Percentiles rank a stretch among this genome's conserved stretches.
phyloP scores from a whole-genome alignment of 169 alveolate species.

The Babesia bovis region DNA sequence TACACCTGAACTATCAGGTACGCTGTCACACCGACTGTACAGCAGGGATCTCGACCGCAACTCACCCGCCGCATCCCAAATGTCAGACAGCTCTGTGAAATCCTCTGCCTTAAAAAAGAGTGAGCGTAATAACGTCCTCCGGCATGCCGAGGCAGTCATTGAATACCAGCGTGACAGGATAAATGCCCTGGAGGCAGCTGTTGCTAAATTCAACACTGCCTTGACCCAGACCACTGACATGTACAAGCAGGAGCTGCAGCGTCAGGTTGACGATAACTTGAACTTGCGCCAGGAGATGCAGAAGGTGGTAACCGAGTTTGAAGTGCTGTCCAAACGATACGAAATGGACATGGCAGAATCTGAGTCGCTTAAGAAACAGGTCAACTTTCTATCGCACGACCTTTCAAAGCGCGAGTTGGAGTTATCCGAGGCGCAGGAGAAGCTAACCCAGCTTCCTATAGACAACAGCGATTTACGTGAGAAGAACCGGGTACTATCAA shows the following conservation, averaged over 20 bases:
- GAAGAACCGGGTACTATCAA: conserved; percentile 16
- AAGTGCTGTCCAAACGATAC: conserved; percentile 50
- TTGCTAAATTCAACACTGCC: conserved; percentile 53
- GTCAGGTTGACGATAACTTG: conserved; percentile 32
- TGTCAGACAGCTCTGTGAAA: conserved; percentile 7
- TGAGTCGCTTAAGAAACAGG: conserved; percentile 44
- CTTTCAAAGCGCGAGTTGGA: conserved; percentile 34
- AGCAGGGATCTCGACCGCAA: not conserved
- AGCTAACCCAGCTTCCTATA: conserved; percentile 20
- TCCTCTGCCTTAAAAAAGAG: not conserved
- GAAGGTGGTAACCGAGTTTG: conserved; percentile 52
- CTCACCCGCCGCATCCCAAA: conserved; percentile 3
- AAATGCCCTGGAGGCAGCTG: conserved; percentile 34
- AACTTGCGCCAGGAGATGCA: conserved; percentile 52
- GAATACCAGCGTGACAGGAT: conserved; percentile 67
- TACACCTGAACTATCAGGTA: not conserved
- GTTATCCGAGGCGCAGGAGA: conserved; percentile 11
- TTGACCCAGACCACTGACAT: conserved; percentile 34
- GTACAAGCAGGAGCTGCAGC: conserved; percentile 54
- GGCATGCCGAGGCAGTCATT: conserved; percentile 69
- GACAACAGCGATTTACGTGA: conserved; percentile 38
- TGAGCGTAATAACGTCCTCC: conserved; percentile 15
- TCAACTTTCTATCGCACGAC: conserved; percentile 13
- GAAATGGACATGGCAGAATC: conserved; percentile 33
- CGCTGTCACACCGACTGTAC: not conserved